These are phyloP conservation scores for Pseudoscleropodium purum DNA, from an alignment of 225 moss, liverwort and hornwort species.

Conservation along the genomic window DNA sequence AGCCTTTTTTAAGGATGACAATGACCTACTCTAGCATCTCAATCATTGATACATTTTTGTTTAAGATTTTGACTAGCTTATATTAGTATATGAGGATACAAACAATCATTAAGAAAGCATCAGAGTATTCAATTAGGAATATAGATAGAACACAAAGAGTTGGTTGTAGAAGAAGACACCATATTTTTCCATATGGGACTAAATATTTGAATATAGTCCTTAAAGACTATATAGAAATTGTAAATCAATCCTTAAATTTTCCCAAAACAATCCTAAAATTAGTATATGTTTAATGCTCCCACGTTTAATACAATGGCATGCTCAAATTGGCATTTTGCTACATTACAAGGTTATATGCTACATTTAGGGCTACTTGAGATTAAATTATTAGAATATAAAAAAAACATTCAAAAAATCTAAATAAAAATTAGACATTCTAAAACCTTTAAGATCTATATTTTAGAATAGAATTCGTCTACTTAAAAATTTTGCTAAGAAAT, in stretches of 20 bases:
- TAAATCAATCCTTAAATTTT: not conserved
- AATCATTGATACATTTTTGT: not conserved
- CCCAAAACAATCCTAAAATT: not conserved
- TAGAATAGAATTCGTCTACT: not conserved
- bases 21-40: not conserved
- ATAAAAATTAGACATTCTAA: not conserved
- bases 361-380: rapidly evolving
- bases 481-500: not conserved
- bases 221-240: not conserved
- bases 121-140: rapidly evolving
- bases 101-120: rapidly evolving
- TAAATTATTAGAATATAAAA: not conserved
- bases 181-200: rapidly evolving
- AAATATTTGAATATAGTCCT: not conserved
- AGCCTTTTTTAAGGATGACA: not conserved
- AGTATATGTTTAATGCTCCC: rapidly evolving
- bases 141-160: rapidly evolving
- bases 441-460: not conserved
- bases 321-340: not conserved
- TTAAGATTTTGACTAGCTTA: not conserved
- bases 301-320: not conserved
- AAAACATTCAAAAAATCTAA: not conserved
- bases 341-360: not conserved
- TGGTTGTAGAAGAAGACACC: rapidly evolving
- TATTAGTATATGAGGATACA: not conserved